Conservation (phyloP, 192 early-diverging fungal species). For the Piromyces sp. region DNA sequence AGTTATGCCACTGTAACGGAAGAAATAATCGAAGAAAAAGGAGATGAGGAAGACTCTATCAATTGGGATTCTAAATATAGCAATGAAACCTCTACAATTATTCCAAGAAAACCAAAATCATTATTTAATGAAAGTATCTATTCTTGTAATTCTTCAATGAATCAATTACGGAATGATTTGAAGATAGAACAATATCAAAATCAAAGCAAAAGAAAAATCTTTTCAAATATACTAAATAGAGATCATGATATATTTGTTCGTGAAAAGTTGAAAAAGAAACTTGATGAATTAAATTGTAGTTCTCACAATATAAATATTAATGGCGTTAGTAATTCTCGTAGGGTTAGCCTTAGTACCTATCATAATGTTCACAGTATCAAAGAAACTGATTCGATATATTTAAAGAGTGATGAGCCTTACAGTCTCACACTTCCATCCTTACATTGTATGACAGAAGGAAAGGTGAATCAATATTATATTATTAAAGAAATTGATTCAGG, state of each 20-base stretch:
- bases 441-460: neutral
- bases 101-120: neutral
- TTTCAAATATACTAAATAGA: neutral
- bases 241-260: neutral
- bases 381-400: neutral
- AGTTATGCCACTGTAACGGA: neutral
- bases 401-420: neutral
- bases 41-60: neutral
- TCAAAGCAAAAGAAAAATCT: neutral
- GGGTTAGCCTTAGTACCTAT: neutral
- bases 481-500: slow-evolving; percentile 30
- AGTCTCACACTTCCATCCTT: neutral
- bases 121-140: neutral
- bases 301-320: neutral
- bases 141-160: neutral
- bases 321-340: neutral
- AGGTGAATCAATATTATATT: slow-evolving; percentile 41
- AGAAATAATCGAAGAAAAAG: neutral
- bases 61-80: too few relatives aligned
- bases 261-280: neutral
- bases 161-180: neutral
- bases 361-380: neutral
- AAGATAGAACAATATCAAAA: neutral
- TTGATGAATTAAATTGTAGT: neutral
- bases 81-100: neutral